Evolutionary conservation across 352 stramenopile genomes (phyloP).

Genomic region (Saprolegnia parasitica): DNA sequence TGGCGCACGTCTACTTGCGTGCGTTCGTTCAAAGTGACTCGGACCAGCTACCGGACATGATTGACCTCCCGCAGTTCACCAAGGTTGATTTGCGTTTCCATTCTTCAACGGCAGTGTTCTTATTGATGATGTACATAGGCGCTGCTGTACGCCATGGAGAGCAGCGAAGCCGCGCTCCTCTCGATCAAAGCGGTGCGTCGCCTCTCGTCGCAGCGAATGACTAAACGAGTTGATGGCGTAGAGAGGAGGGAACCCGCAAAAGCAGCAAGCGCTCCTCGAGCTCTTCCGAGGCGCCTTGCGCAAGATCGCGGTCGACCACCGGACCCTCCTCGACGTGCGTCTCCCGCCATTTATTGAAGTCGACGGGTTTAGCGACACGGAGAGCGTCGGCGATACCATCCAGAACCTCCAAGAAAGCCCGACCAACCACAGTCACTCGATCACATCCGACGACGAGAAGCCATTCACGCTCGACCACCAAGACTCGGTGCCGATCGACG

Average conservation of each 20-base stretch:
- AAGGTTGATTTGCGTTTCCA: neutral
- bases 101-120: no score
- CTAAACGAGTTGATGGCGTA: neutral
- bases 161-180: neutral
- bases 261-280: conserved; percentile 2
- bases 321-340: neutral
- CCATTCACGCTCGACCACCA: neutral
- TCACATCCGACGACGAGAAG: neutral
- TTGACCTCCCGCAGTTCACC: neutral
- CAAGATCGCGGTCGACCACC: conserved; percentile 10
- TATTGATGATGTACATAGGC: neutral
- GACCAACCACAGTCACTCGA: neutral
- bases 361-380: conserved; percentile 23
- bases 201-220: neutral
- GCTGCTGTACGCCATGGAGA: neutral
- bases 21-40: conserved; percentile 62
- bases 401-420: conserved; percentile 9
- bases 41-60: conserved; percentile 59
- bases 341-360: conserved; percentile 3
- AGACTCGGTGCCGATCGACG: conserved; percentile 12
- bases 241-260: neutral
- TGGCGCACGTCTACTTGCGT: conserved; percentile 78
- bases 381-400: conserved; percentile 26
- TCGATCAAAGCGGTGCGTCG: neutral
- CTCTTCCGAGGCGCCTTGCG: neutral